phyloP scores from a whole-genome alignment of 1,284 basidiomycete species.

The Trametes hirsuta region DNA sequence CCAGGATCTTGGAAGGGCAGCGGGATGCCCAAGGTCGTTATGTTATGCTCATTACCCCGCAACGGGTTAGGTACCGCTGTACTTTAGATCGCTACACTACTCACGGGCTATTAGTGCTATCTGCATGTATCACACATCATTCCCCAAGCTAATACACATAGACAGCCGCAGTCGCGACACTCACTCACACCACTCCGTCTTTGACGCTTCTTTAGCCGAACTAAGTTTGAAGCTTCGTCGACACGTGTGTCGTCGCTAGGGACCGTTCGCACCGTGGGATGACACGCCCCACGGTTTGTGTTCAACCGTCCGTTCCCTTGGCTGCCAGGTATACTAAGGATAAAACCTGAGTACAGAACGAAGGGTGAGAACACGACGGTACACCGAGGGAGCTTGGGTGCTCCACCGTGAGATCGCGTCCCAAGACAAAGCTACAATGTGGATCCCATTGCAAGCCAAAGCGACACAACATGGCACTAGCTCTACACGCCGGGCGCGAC shows the following conservation, averaged over 20 bases:
- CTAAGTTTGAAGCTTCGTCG: no score
- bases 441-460: conserved; percentile 5
- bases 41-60: neutral
- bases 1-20: neutral
- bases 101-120: conserved; percentile 21
- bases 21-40: neutral
- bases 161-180: neutral
- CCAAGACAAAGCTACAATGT: neutral
- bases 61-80: conserved; percentile 9
- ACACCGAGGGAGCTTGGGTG: no score
- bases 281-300: no score
- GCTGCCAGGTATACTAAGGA: no score
- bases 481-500: neutral
- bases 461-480: neutral
- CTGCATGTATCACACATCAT: conserved; percentile 20
- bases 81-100: conserved; percentile 21
- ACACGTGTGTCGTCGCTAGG: no score
- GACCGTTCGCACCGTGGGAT: no score
- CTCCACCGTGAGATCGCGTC: no score
- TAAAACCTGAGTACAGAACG: no score
- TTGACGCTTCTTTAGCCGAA: no score
- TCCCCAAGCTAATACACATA: conserved; percentile 14
- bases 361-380: no score
- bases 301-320: no score
- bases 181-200: neutral